phyloP scores from a whole-genome alignment of 2,329 filamentous ascomycete species.

The Nannizziopsis arthrosporioides region DNA sequence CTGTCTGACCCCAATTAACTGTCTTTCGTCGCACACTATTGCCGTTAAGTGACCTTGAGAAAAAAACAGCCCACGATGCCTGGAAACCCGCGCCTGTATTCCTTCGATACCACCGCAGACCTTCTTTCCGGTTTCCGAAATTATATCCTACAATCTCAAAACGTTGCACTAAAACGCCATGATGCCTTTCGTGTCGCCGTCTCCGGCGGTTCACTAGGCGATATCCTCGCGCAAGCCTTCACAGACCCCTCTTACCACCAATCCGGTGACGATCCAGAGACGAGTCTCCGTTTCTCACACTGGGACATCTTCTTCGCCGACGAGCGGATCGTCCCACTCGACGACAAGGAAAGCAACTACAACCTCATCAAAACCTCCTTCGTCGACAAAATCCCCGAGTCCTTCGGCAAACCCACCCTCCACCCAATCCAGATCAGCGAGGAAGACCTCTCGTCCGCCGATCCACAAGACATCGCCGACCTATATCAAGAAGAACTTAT shows the following conservation, averaged over 20 bases:
- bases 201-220: conserved; percentile 85
- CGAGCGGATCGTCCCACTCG: conserved; percentile 84
- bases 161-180: conserved; percentile 67
- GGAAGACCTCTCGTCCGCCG: conserved; percentile 53
- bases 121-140: conserved; percentile 67
- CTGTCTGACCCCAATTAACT: too few species aligned
- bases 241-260: conserved; percentile 16
- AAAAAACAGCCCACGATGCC: conserved; percentile 17
- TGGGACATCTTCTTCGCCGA: conserved; percentile 99
- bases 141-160: conserved; percentile 74
- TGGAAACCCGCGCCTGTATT: conserved; percentile 54
- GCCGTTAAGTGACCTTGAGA: too few species aligned
- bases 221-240: conserved; percentile 73
- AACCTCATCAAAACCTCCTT: conserved; percentile 74
- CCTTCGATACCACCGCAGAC: conserved; percentile 57
- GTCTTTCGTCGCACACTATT: too few species aligned
- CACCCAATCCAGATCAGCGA: conserved; percentile 61
- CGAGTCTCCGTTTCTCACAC: conserved; percentile 63
- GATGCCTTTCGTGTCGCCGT: conserved; percentile 80
- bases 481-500: conserved; percentile 85
- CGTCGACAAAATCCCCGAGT: conserved; percentile 70
- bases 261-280: conserved; percentile 41
- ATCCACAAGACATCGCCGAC: conserved; percentile 85
- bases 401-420: conserved; percentile 55
- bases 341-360: conserved; percentile 92